phyloP scores from a whole-genome alignment of 257 asterid species.

The Anisodus tanguticus region DNA sequence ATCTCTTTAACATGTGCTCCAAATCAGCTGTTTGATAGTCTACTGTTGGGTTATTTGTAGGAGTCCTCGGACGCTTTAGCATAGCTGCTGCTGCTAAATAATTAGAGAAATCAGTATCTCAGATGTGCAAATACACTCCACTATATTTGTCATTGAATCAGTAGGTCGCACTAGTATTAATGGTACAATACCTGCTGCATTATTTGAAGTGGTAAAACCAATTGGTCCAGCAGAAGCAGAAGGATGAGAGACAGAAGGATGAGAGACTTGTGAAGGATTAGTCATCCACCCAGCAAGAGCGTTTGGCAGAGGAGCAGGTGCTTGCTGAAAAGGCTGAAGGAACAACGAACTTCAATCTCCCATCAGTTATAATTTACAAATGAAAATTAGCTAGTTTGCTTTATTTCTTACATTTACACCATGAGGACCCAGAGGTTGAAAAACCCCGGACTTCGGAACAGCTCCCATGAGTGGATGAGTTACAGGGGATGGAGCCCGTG shows the following conservation, averaged over 20 bases:
- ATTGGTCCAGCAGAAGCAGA: slow-evolving; percentile 63
- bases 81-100: slow-evolving; percentile 40
- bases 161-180: background rate
- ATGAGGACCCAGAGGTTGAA: slow-evolving; percentile 58
- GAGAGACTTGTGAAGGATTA: slow-evolving; percentile 58
- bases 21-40: slow-evolving; percentile 68
- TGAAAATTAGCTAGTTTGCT: slow-evolving; percentile 2
- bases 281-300: slow-evolving; percentile 71
- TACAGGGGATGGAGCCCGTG: slow-evolving; percentile 64
- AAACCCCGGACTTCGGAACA: slow-evolving; percentile 57
- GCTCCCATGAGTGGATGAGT: slow-evolving; percentile 59
- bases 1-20: slow-evolving; percentile 56
- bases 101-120: background rate
- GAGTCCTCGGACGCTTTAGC: slow-evolving; percentile 63
- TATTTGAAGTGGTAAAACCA: slow-evolving; percentile 50
- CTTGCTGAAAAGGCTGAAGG: slow-evolving; percentile 61
- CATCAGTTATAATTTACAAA: slow-evolving; percentile 11
- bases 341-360: slow-evolving; percentile 36
- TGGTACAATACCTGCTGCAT: slow-evolving; percentile 49
- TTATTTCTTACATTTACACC: slow-evolving; percentile 47
- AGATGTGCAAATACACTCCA: slow-evolving; percentile 15
- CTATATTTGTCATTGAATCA: slow-evolving; percentile 18
- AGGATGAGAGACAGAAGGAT: slow-evolving; percentile 64
- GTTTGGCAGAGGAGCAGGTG: slow-evolving; percentile 54
- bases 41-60: slow-evolving; percentile 53